Conservation (phyloP, 805 yeast genomes). For the Zygoascus flipseniorum region DNA sequence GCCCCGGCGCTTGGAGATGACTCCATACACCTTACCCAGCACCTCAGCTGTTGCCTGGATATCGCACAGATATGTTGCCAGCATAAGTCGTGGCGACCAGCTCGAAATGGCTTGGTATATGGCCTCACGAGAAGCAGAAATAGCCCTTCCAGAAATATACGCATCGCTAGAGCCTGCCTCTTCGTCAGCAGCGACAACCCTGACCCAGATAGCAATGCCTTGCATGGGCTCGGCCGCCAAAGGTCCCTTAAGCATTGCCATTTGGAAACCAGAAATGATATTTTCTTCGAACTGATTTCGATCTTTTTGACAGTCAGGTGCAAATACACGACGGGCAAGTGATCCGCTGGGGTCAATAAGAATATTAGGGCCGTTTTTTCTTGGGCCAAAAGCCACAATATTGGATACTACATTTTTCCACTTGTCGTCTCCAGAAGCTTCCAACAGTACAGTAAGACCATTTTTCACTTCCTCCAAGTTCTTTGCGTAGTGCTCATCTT, state of each 20-base stretch:
- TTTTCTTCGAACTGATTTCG: constrained; percentile 44
- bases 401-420: constrained; percentile 25
- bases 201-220: constrained; percentile 45
- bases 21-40: constrained; percentile 90
- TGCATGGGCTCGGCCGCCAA: constrained; percentile 79
- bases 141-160: constrained; percentile 50
- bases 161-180: constrained; percentile 20
- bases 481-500: not conserved
- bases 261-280: constrained; percentile 73
- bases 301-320: not conserved
- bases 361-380: constrained; percentile 65
- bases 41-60: constrained; percentile 94
- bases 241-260: constrained; percentile 80
- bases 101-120: constrained; percentile 63
- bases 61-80: constrained; percentile 91
- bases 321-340: constrained; percentile 30
- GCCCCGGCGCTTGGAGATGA: constrained; percentile 84
- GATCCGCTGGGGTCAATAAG: constrained; percentile 45
- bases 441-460: not conserved
- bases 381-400: constrained; percentile 69
- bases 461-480: not conserved
- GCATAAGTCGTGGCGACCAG: constrained; percentile 82
- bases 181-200: constrained; percentile 16
- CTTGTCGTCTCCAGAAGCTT: not conserved
- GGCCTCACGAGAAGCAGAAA: constrained; percentile 62